Evolutionary conservation across 805 yeast species (phyloP), one percentile per base, ranked within the genome.

Genomic region (Metschnikowia bowlesiae): DNA sequence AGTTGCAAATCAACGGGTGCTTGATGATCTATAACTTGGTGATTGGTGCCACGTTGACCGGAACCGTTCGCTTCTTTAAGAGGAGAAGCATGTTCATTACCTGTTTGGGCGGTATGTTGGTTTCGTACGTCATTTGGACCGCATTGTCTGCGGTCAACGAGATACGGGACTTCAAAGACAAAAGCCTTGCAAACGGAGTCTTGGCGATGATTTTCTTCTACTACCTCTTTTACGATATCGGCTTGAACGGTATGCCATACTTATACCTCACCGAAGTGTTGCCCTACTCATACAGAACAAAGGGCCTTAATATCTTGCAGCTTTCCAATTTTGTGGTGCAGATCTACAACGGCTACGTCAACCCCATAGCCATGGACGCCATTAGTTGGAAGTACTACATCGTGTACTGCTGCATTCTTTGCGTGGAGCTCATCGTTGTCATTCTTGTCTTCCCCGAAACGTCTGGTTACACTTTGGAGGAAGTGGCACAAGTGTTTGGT

Each of bases 201-300:
- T 68, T 72, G 58, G 79, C 79, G 7, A 74, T 79, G 77, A 74
- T 80, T 46, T 79, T 76, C 70, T 57, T 78, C 33, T 76, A 67
- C 71, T 68, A 70, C 61, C 57, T 63, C 47, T 65, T 68, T 38
- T 78, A 76, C 63, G 67, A 74, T 56, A 62, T 69, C 42, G 77
- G 76, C 37, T 59, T 65, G 47, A 74, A 75, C 50, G 80, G 80
- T 45, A 66, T 76, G 48, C 78, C 80, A 46, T 70, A 62, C 58
- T 57, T 75, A 40, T 78, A 78, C 59, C 57, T 71, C 46, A 74
- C 82, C 38, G 82, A 75, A 56, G 56, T 68, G 51, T 61, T 68
- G 54, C 71, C 72, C 8, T 69, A 64, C 59, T 55, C 64, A 31
- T 66, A 69, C 58, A 62, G 79, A 56, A 74, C 78, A 22, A 73